Evolutionary conservation across 208 protist species (phyloP).

Genomic region (Acanthamoeba rhysodes): DNA sequence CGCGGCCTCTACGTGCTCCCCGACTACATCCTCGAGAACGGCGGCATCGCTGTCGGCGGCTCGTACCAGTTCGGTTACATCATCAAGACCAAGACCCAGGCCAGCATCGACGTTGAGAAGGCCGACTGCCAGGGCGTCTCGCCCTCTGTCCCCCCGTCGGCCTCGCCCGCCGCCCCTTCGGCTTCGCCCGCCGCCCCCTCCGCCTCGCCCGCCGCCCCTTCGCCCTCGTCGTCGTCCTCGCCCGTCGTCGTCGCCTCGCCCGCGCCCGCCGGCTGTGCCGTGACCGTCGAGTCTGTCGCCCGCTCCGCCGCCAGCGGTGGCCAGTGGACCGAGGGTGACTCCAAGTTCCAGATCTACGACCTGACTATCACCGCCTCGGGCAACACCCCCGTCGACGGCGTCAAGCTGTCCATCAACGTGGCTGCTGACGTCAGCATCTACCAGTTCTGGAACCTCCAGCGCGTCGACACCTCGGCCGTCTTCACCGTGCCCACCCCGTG

Average conservation of each 20-base stretch:
- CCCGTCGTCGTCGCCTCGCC: not conserved
- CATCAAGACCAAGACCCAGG: not conserved
- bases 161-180: not conserved
- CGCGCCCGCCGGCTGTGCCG: not conserved
- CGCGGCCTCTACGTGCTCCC: not conserved
- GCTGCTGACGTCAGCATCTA: no score
- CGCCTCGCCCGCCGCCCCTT: not conserved
- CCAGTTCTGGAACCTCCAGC: constrained; percentile 54
- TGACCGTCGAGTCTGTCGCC: not conserved
- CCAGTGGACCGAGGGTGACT: not conserved
- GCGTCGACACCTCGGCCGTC: not conserved
- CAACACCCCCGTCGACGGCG: no score
- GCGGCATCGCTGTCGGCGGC: not conserved
- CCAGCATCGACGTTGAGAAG: not conserved
- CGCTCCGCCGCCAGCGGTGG: not conserved
- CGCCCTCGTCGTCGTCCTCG: not conserved
- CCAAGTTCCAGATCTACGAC: constrained; percentile 52
- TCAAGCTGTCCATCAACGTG: no score
- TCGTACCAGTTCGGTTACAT: constrained; percentile 2
- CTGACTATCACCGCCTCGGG: not conserved
- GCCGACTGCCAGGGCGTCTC: not conserved
- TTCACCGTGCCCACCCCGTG: not conserved
- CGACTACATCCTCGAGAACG: not conserved
- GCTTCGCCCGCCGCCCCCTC: not conserved
- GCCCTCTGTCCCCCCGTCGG: constrained; percentile 9